Evolutionary conservation across 129 eudicot species (phyloP).

Genomic region (Artemisia annua): DNA sequence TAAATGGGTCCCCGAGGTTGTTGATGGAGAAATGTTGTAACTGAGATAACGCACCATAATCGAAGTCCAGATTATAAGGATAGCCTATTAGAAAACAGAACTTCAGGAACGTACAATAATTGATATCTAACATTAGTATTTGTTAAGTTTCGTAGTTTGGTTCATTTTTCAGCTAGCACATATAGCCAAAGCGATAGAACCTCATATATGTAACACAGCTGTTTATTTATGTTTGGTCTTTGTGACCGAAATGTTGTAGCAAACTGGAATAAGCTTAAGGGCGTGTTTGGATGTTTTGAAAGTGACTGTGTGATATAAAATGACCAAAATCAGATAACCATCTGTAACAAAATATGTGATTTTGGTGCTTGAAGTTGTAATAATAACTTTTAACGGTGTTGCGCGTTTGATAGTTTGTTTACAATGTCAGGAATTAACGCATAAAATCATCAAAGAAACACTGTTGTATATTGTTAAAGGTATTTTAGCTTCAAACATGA

Average conservation of each 20-base stretch:
- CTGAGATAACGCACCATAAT: constrained; percentile 89
- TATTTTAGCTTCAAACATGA: not conserved
- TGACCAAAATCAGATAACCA: too few relatives aligned
- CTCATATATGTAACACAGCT: not conserved
- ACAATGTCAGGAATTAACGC: too few relatives aligned
- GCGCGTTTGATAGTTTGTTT: too few relatives aligned
- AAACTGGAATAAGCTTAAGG: constrained; percentile 1
- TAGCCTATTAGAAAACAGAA: constrained; percentile 49
- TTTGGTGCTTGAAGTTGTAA: too few relatives aligned
- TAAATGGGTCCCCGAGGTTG: constrained; percentile 96
- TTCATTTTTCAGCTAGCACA: not conserved
- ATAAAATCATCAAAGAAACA: too few relatives aligned
- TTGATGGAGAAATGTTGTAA: constrained; percentile 96
- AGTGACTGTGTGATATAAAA: constrained; percentile 1
- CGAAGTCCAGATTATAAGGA: constrained; percentile 95
- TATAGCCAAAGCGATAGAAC: not conserved
- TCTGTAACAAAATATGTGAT: too few relatives aligned
- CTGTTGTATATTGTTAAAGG: not conserved
- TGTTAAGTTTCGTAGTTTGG: not conserved
- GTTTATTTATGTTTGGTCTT: not conserved
- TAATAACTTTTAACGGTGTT: too few relatives aligned
- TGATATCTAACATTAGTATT: not conserved
- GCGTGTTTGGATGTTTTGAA: constrained; percentile 3
- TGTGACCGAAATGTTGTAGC: not conserved
- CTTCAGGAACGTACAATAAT: not conserved